These are phyloP conservation scores for Komagataella mondaviorum DNA, from an alignment of 805 yeast genomes.

Conservation along the genomic window DNA sequence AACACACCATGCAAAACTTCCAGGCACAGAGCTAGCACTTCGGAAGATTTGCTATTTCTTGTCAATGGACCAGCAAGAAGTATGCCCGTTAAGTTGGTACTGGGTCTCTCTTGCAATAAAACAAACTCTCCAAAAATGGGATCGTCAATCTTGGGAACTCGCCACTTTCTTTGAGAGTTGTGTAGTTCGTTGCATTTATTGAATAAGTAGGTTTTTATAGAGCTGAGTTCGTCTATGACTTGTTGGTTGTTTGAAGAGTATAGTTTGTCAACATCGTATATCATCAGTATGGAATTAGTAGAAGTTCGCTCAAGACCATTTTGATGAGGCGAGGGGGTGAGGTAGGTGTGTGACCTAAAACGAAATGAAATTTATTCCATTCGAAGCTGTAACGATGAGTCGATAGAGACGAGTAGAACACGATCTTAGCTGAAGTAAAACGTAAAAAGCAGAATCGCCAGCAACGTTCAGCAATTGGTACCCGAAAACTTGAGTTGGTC, in stretches of 20 bases:
- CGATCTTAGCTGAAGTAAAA: background rate
- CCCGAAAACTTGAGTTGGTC: background rate
- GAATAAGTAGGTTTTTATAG: background rate
- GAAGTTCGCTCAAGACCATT: background rate
- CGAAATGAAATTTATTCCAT: background rate
- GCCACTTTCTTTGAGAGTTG: slow-evolving; percentile 10
- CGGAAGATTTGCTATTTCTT: slow-evolving; percentile 4
- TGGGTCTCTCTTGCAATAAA: slow-evolving; percentile 36
- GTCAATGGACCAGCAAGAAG: slow-evolving; percentile 16
- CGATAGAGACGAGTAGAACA: background rate
- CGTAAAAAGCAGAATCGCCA: background rate
- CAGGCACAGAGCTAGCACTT: slow-evolving; percentile 11
- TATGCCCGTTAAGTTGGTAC: slow-evolving; percentile 31
- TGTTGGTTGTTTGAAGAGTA: background rate
- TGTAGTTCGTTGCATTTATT: background rate
- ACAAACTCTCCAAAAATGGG: slow-evolving; percentile 24
- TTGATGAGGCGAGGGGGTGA: background rate
- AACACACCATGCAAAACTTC: slow-evolving; percentile 46
- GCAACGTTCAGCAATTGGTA: background rate
- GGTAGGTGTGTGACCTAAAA: background rate
- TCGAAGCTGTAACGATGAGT: background rate
- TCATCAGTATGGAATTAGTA: background rate
- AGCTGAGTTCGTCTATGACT: background rate
- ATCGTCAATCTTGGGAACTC: slow-evolving; percentile 13
- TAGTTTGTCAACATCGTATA: background rate